Percentiles rank a stretch among this genome's conserved stretches.
Evolutionary conservation across 164 flowering plant genomes (phyloP).

Genomic region (Dillenia turbinata): DNA sequence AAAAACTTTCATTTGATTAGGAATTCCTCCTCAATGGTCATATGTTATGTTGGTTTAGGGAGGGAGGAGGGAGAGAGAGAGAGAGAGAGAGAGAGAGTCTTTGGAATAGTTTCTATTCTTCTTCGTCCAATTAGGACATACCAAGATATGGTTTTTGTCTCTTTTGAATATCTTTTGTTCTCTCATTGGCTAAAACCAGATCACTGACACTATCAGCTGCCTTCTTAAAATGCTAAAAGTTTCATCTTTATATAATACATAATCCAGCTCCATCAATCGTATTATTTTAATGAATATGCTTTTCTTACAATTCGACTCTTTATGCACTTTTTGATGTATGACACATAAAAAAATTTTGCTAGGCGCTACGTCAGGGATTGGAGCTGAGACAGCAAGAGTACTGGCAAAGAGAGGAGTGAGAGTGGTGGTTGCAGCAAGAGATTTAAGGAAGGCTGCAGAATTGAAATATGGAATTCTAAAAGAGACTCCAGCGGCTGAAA

Average conservation of each 20-base stretch:
- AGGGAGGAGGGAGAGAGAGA: no score
- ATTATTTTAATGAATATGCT: no score
- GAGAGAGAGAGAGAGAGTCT: no score
- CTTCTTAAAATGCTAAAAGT: neutral
- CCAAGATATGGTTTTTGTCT: conserved; percentile 15
- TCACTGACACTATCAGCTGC: neutral
- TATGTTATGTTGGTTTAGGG: no score
- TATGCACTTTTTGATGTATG: no score
- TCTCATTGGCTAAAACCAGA: conserved; percentile 19
- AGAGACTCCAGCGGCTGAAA: conserved; percentile 66
- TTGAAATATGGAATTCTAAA: conserved; percentile 54
- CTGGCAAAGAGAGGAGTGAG: conserved; percentile 87
- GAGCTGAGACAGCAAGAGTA: conserved; percentile 90
- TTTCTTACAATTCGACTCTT: no score
- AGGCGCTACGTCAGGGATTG: conserved; percentile 97
- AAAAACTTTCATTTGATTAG: no score
- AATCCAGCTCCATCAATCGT: no score
- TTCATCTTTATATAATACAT: neutral
- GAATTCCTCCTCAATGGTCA: no score
- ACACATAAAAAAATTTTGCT: neutral
- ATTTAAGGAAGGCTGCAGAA: conserved; percentile 51
- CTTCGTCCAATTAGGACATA: neutral
- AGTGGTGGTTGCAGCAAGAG: conserved; percentile 80
- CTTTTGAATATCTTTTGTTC: conserved; percentile 8
- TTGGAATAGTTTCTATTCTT: neutral